phyloP scores from a whole-genome alignment of 441 rosid species.

The Bocquillonia castaneifolia region DNA sequence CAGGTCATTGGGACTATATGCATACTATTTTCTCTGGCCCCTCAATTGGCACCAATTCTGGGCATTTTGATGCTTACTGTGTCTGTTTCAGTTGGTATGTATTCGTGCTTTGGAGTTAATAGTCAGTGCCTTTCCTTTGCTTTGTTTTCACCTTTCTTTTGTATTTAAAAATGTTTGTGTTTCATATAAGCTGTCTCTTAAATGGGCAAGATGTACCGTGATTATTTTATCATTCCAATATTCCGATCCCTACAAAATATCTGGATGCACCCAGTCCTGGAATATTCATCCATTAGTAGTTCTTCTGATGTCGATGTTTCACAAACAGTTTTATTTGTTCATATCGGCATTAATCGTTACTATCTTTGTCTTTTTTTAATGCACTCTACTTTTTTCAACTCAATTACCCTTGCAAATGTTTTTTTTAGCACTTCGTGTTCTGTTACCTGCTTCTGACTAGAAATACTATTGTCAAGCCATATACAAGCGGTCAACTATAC shows the following conservation, averaged over 20 bases:
- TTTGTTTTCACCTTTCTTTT: neutral
- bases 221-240: neutral
- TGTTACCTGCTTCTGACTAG: constrained; percentile 31
- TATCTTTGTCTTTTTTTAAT: neutral
- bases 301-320: neutral
- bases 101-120: constrained; percentile 14
- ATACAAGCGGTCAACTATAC: constrained; percentile 81
- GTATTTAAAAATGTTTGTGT: no score
- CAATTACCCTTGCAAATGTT: neutral
- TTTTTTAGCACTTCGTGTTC: constrained; percentile 17
- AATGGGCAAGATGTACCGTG: neutral
- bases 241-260: neutral
- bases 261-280: neutral
- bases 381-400: constrained; percentile 7
- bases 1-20: constrained; percentile 77
- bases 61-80: constrained; percentile 70
- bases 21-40: constrained; percentile 73
- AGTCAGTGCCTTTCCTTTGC: neutral
- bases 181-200: neutral
- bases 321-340: constrained; percentile 3
- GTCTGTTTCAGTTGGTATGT: constrained; percentile 73
- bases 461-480: constrained; percentile 44
- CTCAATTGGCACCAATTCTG: constrained; percentile 85
- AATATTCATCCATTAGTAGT: neutral
- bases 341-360: neutral